Evolutionary conservation across 2,329 filamentous ascomycete species (phyloP).

Genomic region (Atkinsonella texensis): DNA sequence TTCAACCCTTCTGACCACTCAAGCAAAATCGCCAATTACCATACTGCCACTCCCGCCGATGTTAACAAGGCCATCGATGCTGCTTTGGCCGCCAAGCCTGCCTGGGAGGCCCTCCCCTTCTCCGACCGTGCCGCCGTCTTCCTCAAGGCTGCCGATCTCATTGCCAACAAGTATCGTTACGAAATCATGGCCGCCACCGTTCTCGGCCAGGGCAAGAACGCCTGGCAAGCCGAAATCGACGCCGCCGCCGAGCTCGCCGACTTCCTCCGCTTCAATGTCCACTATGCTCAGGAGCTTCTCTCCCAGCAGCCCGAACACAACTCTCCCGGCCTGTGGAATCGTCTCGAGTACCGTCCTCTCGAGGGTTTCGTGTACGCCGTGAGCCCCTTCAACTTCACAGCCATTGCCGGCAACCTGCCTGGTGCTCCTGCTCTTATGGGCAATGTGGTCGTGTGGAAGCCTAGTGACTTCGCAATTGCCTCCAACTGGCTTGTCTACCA

Average conservation of each 20-base stretch:
- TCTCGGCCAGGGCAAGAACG: conserved; percentile 94
- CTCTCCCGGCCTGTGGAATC: conserved; percentile 78
- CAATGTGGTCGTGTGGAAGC: conserved; percentile 95
- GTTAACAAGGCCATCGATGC: conserved; percentile 71
- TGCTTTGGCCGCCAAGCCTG: conserved; percentile 72
- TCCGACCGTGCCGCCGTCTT: conserved; percentile 86
- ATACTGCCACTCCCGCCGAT: conserved; percentile 65
- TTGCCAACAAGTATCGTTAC: conserved; percentile 87
- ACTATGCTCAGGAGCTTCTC: conserved; percentile 87
- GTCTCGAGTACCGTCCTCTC: conserved; percentile 76
- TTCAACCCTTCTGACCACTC: conserved; percentile 73
- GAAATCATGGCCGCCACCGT: conserved; percentile 95
- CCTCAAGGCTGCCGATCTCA: conserved; percentile 87
- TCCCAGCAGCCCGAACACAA: conserved; percentile 77
- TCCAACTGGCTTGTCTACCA: conserved; percentile 85
- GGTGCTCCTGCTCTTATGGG: conserved; percentile 77
- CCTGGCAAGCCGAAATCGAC: conserved; percentile 98
- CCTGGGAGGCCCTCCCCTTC: conserved; percentile 81
- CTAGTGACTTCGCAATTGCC: conserved; percentile 78
- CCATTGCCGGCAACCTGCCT: conserved; percentile 79
- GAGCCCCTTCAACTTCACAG: conserved; percentile 94
- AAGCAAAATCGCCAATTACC: conserved; percentile 68
- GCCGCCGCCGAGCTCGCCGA: conserved; percentile 84
- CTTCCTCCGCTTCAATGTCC: conserved; percentile 88
- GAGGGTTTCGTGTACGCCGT: conserved; percentile 95